Evolutionary conservation across 192 early-diverging fungal species (phyloP), one percentile per base, ranked within the genome.

Genomic region (Borealophlyctis nickersoniae): DNA sequence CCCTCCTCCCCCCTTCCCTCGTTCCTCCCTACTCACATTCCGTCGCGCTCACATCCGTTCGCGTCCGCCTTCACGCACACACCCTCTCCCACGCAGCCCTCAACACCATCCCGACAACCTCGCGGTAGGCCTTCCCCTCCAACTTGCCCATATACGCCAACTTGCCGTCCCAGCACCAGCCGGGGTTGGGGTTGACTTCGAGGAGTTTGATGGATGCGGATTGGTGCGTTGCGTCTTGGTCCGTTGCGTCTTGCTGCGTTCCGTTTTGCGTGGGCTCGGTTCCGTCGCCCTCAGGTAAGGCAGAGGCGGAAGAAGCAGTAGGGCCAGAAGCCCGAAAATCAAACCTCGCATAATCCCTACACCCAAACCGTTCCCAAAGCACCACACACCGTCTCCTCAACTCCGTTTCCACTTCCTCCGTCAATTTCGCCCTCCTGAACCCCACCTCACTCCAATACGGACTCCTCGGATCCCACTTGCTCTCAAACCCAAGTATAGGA

Each of bases 151-250:
- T 83, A 58, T 83, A 77, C 2, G 78, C 78, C 29, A 83, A 65
- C 56, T 83, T 83, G 4, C 81, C 81, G 39, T 83, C 81, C 81
- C 81, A 83, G 62, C 81, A 83, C 81, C 81, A 83, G 19, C 81
- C 81, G 4, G 81, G 81, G 54, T 83, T 83, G 3, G 81, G 81
- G 60, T 83, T 83, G 11, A 83, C 78, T 49, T 83, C 81, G 9
- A 83, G 59, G 23, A 83, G 62, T 72, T 81, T 83, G 58, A 83
- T 81, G 3, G 33, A 58, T 29, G 73, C 77, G 5, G 54, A 35
- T 13, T 60, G 35, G n/a, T n/a, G n/a, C n/a, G n/a, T n/a, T n/a
- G n/a, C n/a, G n/a, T n/a, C n/a, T n/a, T n/a, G n/a, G 26, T 73
- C 60, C 13, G 66, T 60, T 3, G 59, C 49, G 35, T 73, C 70